Evolutionary conservation across 345 rosid species (phyloP), one percentile per base, ranked within the genome.

Genomic region (Iberis pinnata): DNA sequence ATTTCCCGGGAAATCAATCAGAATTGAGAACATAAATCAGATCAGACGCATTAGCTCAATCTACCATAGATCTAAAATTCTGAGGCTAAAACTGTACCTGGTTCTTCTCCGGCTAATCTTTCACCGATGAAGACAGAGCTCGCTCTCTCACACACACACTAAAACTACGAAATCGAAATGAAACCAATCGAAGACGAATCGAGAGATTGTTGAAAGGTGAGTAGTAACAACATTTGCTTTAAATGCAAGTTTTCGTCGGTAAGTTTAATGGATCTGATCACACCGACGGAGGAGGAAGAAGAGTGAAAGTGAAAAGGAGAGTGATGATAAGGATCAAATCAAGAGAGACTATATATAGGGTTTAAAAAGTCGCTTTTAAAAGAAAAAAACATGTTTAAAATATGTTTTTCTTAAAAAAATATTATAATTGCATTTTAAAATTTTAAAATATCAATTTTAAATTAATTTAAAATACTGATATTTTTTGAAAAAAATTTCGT

Each of bases 21-120:
- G 32, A 55, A 22, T 7, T 1, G 27, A 29, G n/a, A 8, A 18
- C 7, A 19, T 4, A 24, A 18, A 43, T 52, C 56, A 49, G 51
- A 69, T 83, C 78, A 89, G 37, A 88, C 95, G 59, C 95, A 89
- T 78, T 83, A 80, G 63, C 87, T 88, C 89, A 92, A 78, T 41
- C 85, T 50, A 64, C 81, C 82, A 53, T 83, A 68, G 66, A 87
- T 75, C 70, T 86, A 22, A 70, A 51, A 81, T 80, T 26, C 76
- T 59, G 67, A 82, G 56, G 14, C 75, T 80, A 27, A 62, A 79
- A 68, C 78, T 79, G 79, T 74, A 64, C 70, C 80, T 53, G 43
- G 56, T 41, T 72, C 76, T 73, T 60, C 82, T 72, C 71, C 76
- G 77, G 49, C 56, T 3, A 74, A 58, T 60, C 61, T 18, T 61